Conservation (phyloP, 2,329 filamentous ascomycete species). For the Aspergillus ustus region DNA sequence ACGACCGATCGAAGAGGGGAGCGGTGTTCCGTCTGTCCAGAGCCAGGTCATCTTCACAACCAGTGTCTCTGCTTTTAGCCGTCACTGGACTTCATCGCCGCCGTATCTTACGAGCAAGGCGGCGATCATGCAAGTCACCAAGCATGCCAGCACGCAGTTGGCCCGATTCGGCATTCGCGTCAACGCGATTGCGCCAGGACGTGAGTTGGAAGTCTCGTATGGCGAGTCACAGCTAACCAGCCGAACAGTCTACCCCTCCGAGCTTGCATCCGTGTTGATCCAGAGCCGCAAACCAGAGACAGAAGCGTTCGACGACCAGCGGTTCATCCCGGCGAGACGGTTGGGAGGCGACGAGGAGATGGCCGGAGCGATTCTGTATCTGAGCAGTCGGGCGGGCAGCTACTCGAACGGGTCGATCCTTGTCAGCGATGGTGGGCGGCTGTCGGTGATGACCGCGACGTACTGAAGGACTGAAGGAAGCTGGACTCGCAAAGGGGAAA, state of each 20-base stretch:
- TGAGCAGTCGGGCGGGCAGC: background rate
- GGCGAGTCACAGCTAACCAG: background rate
- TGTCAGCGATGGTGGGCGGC: background rate
- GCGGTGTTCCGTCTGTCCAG: constrained; percentile 13
- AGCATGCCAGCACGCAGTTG: constrained; percentile 1
- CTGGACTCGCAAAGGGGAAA: no score
- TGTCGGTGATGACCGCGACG: background rate
- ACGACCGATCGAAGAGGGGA: background rate
- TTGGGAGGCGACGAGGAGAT: background rate
- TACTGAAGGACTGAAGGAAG: background rate
- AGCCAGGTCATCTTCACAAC: constrained; percentile 33
- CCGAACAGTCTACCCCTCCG: constrained; percentile 12
- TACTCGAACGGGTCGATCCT: background rate
- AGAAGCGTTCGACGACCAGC: constrained; percentile 12
- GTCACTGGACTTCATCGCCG: constrained; percentile 24
- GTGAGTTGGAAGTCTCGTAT: background rate
- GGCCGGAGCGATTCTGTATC: background rate
- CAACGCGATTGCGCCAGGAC: background rate
- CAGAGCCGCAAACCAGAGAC: constrained; percentile 14
- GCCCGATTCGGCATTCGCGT: background rate
- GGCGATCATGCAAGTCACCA: constrained; percentile 16
- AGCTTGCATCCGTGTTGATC: constrained; percentile 9
- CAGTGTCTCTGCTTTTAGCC: constrained; percentile 27
- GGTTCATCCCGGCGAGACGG: background rate
- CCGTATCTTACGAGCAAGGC: constrained; percentile 31